Percentiles rank a stretch among this genome's conserved stretches.
Evolutionary conservation across 352 stramenopile genomes (phyloP).

Genomic region (Globisporangium orthogonon): DNA sequence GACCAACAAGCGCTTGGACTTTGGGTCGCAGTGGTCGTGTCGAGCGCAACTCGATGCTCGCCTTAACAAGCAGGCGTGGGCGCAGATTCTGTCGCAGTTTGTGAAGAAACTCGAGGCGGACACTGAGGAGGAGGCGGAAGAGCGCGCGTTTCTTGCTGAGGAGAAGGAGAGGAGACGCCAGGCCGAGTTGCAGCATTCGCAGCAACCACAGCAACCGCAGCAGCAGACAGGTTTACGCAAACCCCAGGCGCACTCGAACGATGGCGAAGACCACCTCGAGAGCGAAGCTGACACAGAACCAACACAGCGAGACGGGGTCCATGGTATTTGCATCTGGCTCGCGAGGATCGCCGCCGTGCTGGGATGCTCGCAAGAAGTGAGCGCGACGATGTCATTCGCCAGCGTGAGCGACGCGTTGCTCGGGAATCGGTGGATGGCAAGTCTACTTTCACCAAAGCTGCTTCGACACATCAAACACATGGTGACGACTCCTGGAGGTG

Average conservation of each 20-base stretch:
- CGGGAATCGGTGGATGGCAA: constrained; percentile 38
- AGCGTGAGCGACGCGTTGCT: constrained; percentile 25
- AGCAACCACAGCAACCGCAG: neutral
- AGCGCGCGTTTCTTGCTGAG: constrained; percentile 26
- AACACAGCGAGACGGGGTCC: neutral
- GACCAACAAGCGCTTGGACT: constrained; percentile 46
- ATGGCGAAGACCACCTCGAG: neutral
- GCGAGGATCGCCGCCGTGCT: constrained; percentile 19
- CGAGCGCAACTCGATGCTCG: constrained; percentile 46
- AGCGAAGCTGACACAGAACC: neutral
- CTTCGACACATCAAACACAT: constrained; percentile 23
- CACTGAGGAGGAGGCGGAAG: constrained; percentile 19
- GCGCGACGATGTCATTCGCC: constrained; percentile 29
- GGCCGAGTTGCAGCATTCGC: constrained; percentile 7
- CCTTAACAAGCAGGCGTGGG: constrained; percentile 44
- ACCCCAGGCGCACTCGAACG: neutral
- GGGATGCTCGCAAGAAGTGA: constrained; percentile 34
- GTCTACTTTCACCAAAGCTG: constrained; percentile 18
- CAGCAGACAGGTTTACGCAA: neutral
- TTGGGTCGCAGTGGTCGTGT: constrained; percentile 42
- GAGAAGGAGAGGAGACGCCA: constrained; percentile 16
- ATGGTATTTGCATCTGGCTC: constrained; percentile 11
- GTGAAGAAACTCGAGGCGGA: constrained; percentile 33
- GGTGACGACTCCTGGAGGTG: constrained; percentile 23
- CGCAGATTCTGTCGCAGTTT: constrained; percentile 47